Conservation (phyloP, 2,329 filamentous ascomycete species). For the Neodidymelliopsis sp. region DNA sequence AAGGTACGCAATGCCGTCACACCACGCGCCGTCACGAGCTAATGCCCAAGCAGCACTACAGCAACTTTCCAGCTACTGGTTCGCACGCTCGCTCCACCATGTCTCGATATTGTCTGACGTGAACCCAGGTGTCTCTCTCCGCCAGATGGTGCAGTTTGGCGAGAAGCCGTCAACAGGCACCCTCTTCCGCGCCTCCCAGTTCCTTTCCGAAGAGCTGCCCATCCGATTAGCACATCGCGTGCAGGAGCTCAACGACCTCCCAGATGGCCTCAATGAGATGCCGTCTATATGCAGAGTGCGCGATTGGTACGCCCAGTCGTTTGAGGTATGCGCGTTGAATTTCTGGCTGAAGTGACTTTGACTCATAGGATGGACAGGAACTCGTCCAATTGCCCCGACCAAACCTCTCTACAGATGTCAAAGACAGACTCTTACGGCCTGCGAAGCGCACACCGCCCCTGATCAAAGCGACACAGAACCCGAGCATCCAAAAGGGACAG, state of each 20-base stretch:
- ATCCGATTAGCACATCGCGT: slow-evolving; percentile 96
- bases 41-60: slow-evolving; percentile 71
- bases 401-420: slow-evolving; percentile 75
- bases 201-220: slow-evolving; percentile 96
- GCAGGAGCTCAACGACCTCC: slow-evolving; percentile 88
- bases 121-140: slow-evolving; percentile 67
- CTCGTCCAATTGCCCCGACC: slow-evolving; percentile 87
- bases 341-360: slow-evolving; percentile 20
- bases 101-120: slow-evolving; percentile 24
- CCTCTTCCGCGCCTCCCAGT: slow-evolving; percentile 95
- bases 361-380: slow-evolving; percentile 67
- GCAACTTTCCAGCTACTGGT: slow-evolving; percentile 94
- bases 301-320: slow-evolving; percentile 99
- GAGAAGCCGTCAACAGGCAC: slow-evolving; percentile 91
- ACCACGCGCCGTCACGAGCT: slow-evolving; percentile 24
- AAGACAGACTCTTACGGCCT: slow-evolving; percentile 78
- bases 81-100: slow-evolving; percentile 78
- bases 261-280: slow-evolving; percentile 97
- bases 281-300: slow-evolving; percentile 93
- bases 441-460: slow-evolving; percentile 67
- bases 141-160: slow-evolving; percentile 99
- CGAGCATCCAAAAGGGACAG: slow-evolving; percentile 84
- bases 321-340: slow-evolving; percentile 73
- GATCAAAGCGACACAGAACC: slow-evolving; percentile 86
- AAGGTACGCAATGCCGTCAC: slow-evolving; percentile 53